Evolutionary conservation across 225 moss, liverwort and hornwort genomes (phyloP), one percentile per base, ranked within the genome.

Genomic region (Pseudisothecium myosuroides): DNA sequence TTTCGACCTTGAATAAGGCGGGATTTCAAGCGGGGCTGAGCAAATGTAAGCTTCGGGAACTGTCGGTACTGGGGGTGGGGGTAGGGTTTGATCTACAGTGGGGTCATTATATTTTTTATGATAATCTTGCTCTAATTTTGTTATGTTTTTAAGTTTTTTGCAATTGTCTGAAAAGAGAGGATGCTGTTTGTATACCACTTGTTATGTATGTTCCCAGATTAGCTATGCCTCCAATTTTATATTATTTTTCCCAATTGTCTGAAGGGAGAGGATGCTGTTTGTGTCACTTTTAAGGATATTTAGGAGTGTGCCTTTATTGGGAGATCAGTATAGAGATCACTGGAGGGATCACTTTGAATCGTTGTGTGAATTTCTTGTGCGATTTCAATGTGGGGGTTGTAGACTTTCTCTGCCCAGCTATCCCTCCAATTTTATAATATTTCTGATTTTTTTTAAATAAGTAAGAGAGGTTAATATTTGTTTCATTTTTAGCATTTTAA

Each of bases 1-100:
- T 93, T 80, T 72, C 52, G 14, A 92, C 94, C 86, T 93, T 94
- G 52, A 94, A 93, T 83, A 95, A 95, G 90, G 93, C 91, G 82
- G 92, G 94, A 50, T 91, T 94, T n/a, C 96, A 94, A 89, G 94
- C 89, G 47, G 91, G 94, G 47, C 92, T 96, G 76, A 90, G 92
- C 71, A 95, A 95, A 82, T 86, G 95, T 94, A 94, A 94, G 95
- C 60, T 45, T n/a, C 14, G n/a, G n/a, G 19, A 50, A 41, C 80
- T 85, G 69, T 80, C 89, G 41, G 89, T 55, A 83, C 31, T 17
- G 47, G 23, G 24, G 29, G 37, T 17, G 47, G 23, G 24, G 29
- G 37, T 81, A 86, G 89, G 85, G 89, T 89, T 81, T 79, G 47
- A n/a, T 68, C 58, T 82, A 65, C 83, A 88, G 65, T 55, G 49